A percentile compares a stretch with the other conserved stretches of the same genome.
Conservation (phyloP, 495 filamentous ascomycete genomes). For the Podospora sp. region DNA sequence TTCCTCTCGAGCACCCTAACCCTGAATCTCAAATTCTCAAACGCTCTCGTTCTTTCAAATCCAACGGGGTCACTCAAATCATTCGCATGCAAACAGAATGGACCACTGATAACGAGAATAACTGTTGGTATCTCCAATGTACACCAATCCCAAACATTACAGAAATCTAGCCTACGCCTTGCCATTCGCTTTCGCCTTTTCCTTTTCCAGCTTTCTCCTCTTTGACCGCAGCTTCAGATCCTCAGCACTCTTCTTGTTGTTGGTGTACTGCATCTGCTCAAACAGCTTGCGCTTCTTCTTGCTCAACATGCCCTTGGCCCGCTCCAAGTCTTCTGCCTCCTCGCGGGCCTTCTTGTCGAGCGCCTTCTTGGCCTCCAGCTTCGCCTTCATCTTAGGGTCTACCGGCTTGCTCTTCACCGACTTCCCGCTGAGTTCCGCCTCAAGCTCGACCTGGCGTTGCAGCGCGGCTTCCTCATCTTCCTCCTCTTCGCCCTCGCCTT, state of each 20-base stretch:
- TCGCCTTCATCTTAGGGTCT: constrained; percentile 60
- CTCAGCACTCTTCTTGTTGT: constrained; percentile 81
- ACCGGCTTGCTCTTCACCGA: constrained; percentile 44
- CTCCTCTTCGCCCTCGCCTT: constrained; percentile 44
- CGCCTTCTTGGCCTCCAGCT: constrained; percentile 65
- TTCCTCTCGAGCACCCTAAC: background rate
- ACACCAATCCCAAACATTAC: constrained; percentile 29
- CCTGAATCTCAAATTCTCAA: background rate
- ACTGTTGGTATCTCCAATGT: background rate
- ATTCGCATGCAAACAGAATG: no score
- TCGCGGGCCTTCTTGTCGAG: constrained; percentile 68
- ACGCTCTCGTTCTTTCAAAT: background rate
- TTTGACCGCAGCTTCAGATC: constrained; percentile 74
- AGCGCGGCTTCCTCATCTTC: constrained; percentile 48
- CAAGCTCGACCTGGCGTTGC: constrained; percentile 79
- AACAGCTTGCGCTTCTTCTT: constrained; percentile 87
- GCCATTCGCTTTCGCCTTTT: constrained; percentile 40
- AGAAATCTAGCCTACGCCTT: constrained; percentile 20
- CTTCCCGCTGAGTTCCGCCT: constrained; percentile 76
- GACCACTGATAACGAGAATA: background rate
- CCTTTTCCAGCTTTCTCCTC: constrained; percentile 76
- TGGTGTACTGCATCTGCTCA: constrained; percentile 90
- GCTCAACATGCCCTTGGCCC: constrained; percentile 90
- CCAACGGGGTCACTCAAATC: no score
- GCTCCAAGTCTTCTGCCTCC: constrained; percentile 81